Conservation (phyloP, 2,329 filamentous ascomycete species). For the Talaromyces sp. region DNA sequence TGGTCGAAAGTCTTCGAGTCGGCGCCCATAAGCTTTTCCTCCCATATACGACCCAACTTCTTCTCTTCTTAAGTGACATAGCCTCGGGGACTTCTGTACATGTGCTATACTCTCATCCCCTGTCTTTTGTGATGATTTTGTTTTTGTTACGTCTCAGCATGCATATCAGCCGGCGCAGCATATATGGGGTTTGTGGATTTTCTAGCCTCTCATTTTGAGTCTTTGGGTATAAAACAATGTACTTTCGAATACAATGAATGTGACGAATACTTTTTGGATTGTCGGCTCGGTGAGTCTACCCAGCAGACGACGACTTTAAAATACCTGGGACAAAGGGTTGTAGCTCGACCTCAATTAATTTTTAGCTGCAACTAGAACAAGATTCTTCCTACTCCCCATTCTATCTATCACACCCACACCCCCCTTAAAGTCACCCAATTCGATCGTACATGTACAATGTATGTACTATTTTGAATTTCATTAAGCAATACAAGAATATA, state of each 20-base stretch:
- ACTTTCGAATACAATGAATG: conserved; percentile 23
- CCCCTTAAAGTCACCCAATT: too few species aligned
- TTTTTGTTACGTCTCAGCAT: conserved; percentile 19
- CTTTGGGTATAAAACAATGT: conserved; percentile 19
- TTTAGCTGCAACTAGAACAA: too few species aligned
- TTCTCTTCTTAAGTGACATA: neutral
- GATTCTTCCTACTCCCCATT: too few species aligned
- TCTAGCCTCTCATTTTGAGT: conserved; percentile 5
- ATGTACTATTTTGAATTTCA: too few species aligned
- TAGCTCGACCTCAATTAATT: too few species aligned
- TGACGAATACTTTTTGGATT: conserved; percentile 10
- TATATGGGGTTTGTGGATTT: conserved; percentile 20
- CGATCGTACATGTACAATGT: too few species aligned
- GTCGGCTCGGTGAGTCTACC: neutral
- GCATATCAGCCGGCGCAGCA: conserved; percentile 30
- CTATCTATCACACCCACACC: too few species aligned
- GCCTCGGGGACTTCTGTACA: conserved; percentile 17
- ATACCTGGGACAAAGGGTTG: too few species aligned
- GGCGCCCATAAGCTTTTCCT: conserved; percentile 28
- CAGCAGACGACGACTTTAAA: too few species aligned
- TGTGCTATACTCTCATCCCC: conserved; percentile 17
- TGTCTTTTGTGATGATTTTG: conserved; percentile 15
- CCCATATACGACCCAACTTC: conserved; percentile 14
- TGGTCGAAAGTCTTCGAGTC: conserved; percentile 39
- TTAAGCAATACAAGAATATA: too few species aligned